phyloP scores from a whole-genome alignment of 495 filamentous ascomycete species.

The Neohortaea acidophila region DNA sequence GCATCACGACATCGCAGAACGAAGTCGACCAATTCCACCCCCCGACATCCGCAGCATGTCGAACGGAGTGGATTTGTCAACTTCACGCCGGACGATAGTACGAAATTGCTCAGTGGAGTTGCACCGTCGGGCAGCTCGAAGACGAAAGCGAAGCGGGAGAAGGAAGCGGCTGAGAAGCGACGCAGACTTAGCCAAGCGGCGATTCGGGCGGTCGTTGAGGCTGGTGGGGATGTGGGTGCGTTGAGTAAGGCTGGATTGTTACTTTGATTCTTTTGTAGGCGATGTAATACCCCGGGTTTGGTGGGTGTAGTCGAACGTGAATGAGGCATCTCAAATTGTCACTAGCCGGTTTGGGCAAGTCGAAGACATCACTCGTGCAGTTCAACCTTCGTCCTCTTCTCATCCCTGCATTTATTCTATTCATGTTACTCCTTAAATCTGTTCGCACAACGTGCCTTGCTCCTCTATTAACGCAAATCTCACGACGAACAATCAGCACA shows the following conservation, averaged over 20 bases:
- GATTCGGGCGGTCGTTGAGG: conserved; percentile 54
- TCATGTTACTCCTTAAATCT: too few species aligned
- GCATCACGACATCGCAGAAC: conserved; percentile 8
- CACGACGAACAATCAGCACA: too few species aligned
- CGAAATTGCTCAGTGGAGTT: conserved; percentile 73
- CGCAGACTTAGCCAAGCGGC: conserved; percentile 61
- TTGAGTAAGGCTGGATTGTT: conserved; percentile 28
- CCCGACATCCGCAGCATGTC: conserved; percentile 1
- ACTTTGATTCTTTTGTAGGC: too few species aligned
- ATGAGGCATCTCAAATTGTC: too few species aligned
- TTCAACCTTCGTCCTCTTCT: too few species aligned
- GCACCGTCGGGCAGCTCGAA: conserved; percentile 82
- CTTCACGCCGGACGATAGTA: conserved; percentile 69
- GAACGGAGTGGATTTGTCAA: conserved; percentile 63
- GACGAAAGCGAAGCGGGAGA: conserved; percentile 81
- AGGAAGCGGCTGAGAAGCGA: conserved; percentile 66
- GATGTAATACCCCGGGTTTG: too few species aligned
- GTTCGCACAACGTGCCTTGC: too few species aligned
- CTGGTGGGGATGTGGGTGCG: conserved; percentile 58
- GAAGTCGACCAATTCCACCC: conserved; percentile 7
- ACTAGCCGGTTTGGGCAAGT: too few species aligned
- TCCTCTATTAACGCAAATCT: too few species aligned
- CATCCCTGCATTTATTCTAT: too few species aligned
- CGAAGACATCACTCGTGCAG: too few species aligned
- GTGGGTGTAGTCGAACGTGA: too few species aligned